Percentiles rank a stretch among this genome's conserved stretches.
phyloP scores from a whole-genome alignment of 1,139 yeast genomes.

The Yarrowia galli region DNA sequence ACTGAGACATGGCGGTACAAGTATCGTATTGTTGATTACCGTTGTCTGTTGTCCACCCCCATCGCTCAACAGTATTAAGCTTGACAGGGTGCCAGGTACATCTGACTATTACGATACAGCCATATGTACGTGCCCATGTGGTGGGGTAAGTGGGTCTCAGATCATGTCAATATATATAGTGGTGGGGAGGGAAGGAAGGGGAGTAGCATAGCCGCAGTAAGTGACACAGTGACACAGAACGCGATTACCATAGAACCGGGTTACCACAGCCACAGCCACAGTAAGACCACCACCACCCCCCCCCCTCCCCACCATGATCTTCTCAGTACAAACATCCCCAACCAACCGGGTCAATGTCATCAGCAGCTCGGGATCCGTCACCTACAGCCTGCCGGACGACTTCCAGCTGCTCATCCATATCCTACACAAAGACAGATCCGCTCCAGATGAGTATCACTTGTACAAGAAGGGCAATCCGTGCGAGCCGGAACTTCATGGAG shows the following conservation, averaged over 20 bases:
- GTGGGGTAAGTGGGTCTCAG: slow-evolving; percentile 7
- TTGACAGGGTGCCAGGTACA: slow-evolving; percentile 2
- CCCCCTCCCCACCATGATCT: neutral
- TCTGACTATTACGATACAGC: too few relatives aligned
- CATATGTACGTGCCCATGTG: too few relatives aligned
- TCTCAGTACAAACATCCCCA: neutral
- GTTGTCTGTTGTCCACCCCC: neutral
- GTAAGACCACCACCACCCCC: too few relatives aligned
- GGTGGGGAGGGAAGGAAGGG: too few relatives aligned
- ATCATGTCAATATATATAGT: neutral
- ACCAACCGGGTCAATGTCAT: neutral
- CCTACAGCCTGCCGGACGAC: neutral
- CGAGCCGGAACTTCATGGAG: slow-evolving; percentile 5
- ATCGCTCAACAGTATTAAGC: slow-evolving; percentile 3
- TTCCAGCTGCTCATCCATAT: slow-evolving; percentile 24
- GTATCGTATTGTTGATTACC: too few relatives aligned
- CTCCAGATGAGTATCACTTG: slow-evolving; percentile 12
- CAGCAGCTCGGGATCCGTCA: neutral
- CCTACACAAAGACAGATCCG: slow-evolving; percentile 18
- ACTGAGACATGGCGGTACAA: neutral
- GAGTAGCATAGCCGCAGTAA: too few relatives aligned
- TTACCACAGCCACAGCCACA: neutral
- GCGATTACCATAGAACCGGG: too few relatives aligned
- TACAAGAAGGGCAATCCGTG: slow-evolving; percentile 16
- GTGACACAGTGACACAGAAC: too few relatives aligned